Evolutionary conservation across 2,329 filamentous ascomycete species (phyloP), one percentile per base, ranked within the genome.

Genomic region (Colletotrichum somersetense): DNA sequence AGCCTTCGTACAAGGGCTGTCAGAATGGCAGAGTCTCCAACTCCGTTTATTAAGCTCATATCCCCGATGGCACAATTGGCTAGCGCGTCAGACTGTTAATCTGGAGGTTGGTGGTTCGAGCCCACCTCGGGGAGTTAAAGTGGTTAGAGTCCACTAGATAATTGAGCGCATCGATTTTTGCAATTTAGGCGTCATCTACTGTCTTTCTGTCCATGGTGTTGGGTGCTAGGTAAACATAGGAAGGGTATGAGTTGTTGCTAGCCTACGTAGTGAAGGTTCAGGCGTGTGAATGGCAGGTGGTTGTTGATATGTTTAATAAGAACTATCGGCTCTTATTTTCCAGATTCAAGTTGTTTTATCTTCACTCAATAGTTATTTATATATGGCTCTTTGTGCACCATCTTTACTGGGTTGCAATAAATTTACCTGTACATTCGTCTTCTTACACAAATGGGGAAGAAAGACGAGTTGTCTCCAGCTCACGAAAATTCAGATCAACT

Each of bases 71-170:
- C 66, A 72, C 69, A 72, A 72, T 72, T 72, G 69, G 69, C 69
- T 72, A 72, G 69, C 69, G 69, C 69, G 69, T 72, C 69, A 72
- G 69, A 72, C 69, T 72, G 69, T 72, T 72, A 72, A 72, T 72
- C 69, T 72, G 69, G 69, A 72, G 69, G 69, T 69, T 72, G 69
- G 69, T 72, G 69, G 69, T 72, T 72, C 66, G 69, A 72, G 69
- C 69, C 69, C 69, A 72, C 69, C 69, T 72, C 69, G 66, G 69
- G 69, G 69, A 72, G 69, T 2, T 20, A 5, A 0, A 7, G 52
- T 40, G 69, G 66, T 70, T 72, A 16, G 16, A 72, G 0, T 14
- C 66, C 66, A 44, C 20, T 3, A 0, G 0, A 0, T 0, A 1
- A 1, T 33, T 62, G 59, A 42, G 69, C 14, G 4, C 0, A 0